These are phyloP conservation scores for Ceratocystis albifundus DNA, from an alignment of 2,329 filamentous ascomycete genomes.

Conservation along the genomic window DNA sequence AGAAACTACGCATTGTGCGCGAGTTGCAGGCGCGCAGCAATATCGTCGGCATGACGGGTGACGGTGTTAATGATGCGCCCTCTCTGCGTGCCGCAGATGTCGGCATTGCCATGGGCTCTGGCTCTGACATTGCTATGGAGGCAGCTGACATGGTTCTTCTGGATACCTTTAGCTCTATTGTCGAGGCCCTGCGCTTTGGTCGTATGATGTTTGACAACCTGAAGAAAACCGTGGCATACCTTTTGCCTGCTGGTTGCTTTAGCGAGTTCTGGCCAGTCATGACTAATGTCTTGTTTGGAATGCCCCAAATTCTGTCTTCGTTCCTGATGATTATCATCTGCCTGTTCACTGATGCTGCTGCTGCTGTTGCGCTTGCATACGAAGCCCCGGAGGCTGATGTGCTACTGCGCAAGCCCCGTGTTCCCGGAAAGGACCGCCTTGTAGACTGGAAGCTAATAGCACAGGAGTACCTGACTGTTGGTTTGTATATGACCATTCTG, in stretches of 20 bases:
- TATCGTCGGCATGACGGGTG: conserved; percentile 97
- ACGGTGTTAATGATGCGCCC: conserved; percentile 95
- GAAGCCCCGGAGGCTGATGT: conserved; percentile 68
- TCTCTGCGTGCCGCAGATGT: conserved; percentile 98
- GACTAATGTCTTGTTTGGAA: conserved; percentile 89
- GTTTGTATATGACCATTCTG: conserved; percentile 87
- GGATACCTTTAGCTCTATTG: conserved; percentile 98
- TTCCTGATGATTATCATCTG: conserved; percentile 99
- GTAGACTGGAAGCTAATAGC: conserved; percentile 63
- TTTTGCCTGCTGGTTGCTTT: conserved; percentile 91
- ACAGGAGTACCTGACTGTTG: conserved; percentile 50
- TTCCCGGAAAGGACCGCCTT: conserved; percentile 56
- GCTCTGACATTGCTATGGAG: conserved; percentile 92
- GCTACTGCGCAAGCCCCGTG: conserved; percentile 55
- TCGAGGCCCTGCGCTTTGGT: conserved; percentile 93
- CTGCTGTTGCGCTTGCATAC: conserved; percentile 62
- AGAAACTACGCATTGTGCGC: conserved; percentile 95
- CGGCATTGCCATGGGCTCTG: conserved; percentile 96
- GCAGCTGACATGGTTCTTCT: conserved; percentile 97
- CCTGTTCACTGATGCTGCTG: conserved; percentile 73
- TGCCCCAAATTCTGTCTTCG: conserved; percentile 94
- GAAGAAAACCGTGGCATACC: conserved; percentile 96
- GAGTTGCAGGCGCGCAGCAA: conserved; percentile 84
- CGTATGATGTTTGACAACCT: conserved; percentile 99
- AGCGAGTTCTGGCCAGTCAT: conserved; percentile 99